Evolutionary conservation across 176 grass and related monocot species (phyloP), one percentile per base, ranked within the genome.

Genomic region (Areca catechu): DNA sequence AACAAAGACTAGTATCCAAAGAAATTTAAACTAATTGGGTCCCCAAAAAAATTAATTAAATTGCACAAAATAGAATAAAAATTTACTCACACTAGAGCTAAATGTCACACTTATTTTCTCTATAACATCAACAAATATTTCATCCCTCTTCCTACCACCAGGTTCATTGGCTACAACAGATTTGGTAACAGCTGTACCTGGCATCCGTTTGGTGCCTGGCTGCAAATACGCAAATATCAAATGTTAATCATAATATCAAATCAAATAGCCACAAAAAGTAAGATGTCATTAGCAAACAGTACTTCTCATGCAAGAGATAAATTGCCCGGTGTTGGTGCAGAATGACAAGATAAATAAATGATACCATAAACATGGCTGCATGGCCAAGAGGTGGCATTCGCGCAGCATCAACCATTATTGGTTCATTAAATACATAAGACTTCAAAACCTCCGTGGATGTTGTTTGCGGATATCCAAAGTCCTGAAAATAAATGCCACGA

Each of bases 21-120:
- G 34, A 43, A 43, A 14, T 43, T 12, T 43, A 43, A 43, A 43
- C 34, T 43, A 43, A 2, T 14, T 43, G 34, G 10, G 1, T 43
- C 1, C 34, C 34, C 0, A 34, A 34, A 37, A 43, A 43, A 12
- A 43, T 34, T 12, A 43, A 43, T 3, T 43, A 43, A 43, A 43
- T 43, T 43, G 10, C 34, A 43, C 9, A 12, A 43, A 43, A 43
- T 10, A 43, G 2, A 12, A 3, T 14, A 21, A 48, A 49, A 57
- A 48, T 62, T 50, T 52, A 78, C 93, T 85, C 72, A 98, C 87
- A 71, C 93, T 98, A 0, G 93, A 92, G 79, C 93, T 98, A 70
- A 98, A 98, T 65, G 93, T 98, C 76, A 98, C 93, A 67, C 93
- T 98, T 82, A 98, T 89, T 78, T 84, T 92, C 61, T 98, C 93